Base-by-base conservation (phyloP, 1,139 yeast species). In the Saccharomyces hybrid region DNA sequence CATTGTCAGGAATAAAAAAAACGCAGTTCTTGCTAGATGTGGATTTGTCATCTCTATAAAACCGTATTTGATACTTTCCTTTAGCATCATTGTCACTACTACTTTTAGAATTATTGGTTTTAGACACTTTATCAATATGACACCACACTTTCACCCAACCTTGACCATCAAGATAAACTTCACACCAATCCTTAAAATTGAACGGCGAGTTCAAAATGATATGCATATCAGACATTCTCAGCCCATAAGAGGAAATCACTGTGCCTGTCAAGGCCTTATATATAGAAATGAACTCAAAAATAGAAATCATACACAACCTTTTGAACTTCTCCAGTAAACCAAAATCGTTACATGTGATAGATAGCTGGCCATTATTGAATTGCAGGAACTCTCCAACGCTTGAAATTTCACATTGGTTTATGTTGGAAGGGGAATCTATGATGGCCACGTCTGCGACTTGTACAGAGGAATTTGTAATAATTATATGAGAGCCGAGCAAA, bases 131-230 rank as follows among this genome's bases (percentile, higher is more conserved):
- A 50, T 66, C 68, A 25, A 68, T 63, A 49, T 67, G 68, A 50
- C 69, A 66, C 70, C 70, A 68, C 11, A 64, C 61, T 55, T 64
- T 66, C 5, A 64, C 61, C 69, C 70, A 68, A 27, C 66, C 66
- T 54, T 60, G 61, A 7, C 61, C 69, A 32, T 62, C 60, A 6
- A 64, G 48, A 47, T 65, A 62, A 23, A 67, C 59, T 51, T 66
- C 67, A 51, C 72, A 68, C 72, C 72, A 68, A 55, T 68, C 72
- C 54, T 67, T 66, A 54, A 63, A 68, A 53, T 61, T 64, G 49
- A 57, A 65, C 31, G 61, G 60, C 7, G 67, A 63, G 48, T 63
- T 59, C 47, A 68, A 51, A 5, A 68, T 57, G n/a, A 67, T 49
- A 52, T 63, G 62, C 46, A 67, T 67, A 55, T 68, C 70, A 6